Base-by-base conservation (phyloP, 2,329 filamentous ascomycete genomes). In the Atkinsonella hypoxylon region DNA sequence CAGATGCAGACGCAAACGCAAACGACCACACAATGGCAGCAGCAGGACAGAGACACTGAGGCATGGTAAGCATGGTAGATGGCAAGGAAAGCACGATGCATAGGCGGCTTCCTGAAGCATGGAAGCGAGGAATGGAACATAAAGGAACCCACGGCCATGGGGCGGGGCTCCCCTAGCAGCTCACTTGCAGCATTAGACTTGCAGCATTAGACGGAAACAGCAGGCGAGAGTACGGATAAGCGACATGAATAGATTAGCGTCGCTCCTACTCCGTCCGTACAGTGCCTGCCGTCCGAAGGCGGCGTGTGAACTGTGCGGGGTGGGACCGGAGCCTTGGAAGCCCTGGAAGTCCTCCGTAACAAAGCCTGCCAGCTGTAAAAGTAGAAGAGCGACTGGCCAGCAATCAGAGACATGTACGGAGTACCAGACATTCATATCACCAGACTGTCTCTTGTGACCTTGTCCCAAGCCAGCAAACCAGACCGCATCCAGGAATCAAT, bases 361-460 rank as follows among this genome's bases (percentile, higher is more conserved):
- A 26, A 26, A 45, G 10, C 22, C 15, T 39, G 22, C 13, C n/a
- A 39, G 30, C 30, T 30, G 36, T 13, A 22, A 41, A 32, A 18
- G 31, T n/a, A 51, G 36, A 12, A 34, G 43, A 31, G 34, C 50
- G 46, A 48, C 41, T 52, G 50, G 46, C 47, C 22, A 22, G 50
- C 43, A 45, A 49, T 48, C 46, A 52, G 46, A 46, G 46, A 52
- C 42, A n/a, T n/a, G n/a, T n/a, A n/a, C n/a, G n/a, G n/a, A n/a
- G n/a, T n/a, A n/a, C n/a, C n/a, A n/a, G n/a, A n/a, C n/a, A n/a
- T n/a, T n/a, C n/a, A n/a, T n/a, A n/a, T 41, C 39, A 41, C 39
- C 39, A 18, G 39, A 41, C 39, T 36, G 34, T 26, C 26, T 26
- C 26, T 26, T 26, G 26, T 26, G 26, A 5, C 34, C 15, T 15